These are phyloP conservation scores for Myrica gale DNA, from an alignment of 306 rosid species.

Conservation along the genomic window DNA sequence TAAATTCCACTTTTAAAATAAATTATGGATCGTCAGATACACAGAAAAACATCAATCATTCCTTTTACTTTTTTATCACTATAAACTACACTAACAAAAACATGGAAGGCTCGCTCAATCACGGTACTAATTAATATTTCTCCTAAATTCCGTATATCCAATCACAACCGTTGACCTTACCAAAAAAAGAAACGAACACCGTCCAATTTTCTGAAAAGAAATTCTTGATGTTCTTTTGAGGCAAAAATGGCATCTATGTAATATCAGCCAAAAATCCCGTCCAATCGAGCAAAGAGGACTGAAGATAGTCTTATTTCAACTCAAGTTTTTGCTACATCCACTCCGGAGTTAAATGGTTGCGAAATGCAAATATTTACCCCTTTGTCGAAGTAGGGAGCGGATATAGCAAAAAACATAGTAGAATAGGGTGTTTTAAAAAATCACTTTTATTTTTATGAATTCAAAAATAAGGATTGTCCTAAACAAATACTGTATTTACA, in stretches of 20 bases:
- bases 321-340: conserved; percentile 24
- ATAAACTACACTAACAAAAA: neutral
- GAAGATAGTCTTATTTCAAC: conserved; percentile 10
- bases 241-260: neutral
- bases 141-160: neutral
- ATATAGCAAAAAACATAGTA: neutral
- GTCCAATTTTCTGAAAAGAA: conserved; percentile 16
- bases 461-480: conserved; percentile 24
- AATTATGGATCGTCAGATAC: too few relatives aligned
- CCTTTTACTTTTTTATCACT: neutral
- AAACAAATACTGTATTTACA: conserved; percentile 34
- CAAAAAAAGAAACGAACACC: conserved; percentile 17
- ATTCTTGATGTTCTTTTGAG: neutral
- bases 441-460: neutral
- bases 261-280: neutral
- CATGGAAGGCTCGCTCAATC: neutral
- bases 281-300: neutral
- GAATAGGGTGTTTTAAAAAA: neutral
- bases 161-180: conserved; percentile 29
- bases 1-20: too few relatives aligned
- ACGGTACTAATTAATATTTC: neutral
- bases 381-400: neutral
- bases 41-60: too few relatives aligned
- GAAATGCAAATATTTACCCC: too few relatives aligned
- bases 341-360: neutral